phyloP scores from a whole-genome alignment of 495 filamentous ascomycete species.

The Penicillium cinerascens region DNA sequence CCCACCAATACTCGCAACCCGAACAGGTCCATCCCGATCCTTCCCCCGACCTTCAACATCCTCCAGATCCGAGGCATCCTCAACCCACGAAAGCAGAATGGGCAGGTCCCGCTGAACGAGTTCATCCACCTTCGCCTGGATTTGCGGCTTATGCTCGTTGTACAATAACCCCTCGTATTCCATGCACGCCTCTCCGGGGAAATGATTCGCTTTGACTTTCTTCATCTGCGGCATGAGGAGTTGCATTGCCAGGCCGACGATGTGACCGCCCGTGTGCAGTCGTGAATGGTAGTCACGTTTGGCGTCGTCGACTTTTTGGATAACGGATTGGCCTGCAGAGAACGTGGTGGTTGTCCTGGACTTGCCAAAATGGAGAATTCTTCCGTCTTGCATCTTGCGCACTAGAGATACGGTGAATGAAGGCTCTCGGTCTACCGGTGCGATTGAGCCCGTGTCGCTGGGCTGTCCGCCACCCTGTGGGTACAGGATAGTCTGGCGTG shows the following conservation, averaged over 20 bases:
- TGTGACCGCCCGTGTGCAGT: slow-evolving; percentile 62
- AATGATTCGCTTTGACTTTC: slow-evolving; percentile 62
- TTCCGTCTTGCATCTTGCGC: slow-evolving; percentile 43
- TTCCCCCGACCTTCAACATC: slow-evolving; percentile 38
- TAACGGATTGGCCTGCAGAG: slow-evolving; percentile 35
- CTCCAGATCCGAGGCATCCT: slow-evolving; percentile 32
- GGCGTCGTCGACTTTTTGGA: slow-evolving; percentile 51
- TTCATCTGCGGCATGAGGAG: slow-evolving; percentile 50
- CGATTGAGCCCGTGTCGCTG: slow-evolving; percentile 55
- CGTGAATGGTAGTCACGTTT: slow-evolving; percentile 56
- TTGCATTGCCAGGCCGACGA: slow-evolving; percentile 56
- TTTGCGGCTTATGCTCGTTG: slow-evolving; percentile 53
- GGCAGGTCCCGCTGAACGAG: slow-evolving; percentile 47
- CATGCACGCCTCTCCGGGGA: slow-evolving; percentile 54
- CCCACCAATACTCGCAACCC: slow-evolving; percentile 55
- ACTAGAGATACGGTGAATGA: slow-evolving; percentile 50
- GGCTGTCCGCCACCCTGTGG: slow-evolving; percentile 66
- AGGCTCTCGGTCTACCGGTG: slow-evolving; percentile 14
- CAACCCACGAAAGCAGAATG: slow-evolving; percentile 52
- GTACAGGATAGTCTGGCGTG: slow-evolving; percentile 58
- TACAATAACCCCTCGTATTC: slow-evolving; percentile 61
- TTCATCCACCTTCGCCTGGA: slow-evolving; percentile 55
- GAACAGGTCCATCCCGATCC: slow-evolving; percentile 26
- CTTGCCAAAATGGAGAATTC: slow-evolving; percentile 57
- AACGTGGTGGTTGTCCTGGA: slow-evolving; percentile 34